Evolutionary conservation across 495 filamentous ascomycete species (phyloP).

Genomic region (Penicillium waksmanii): DNA sequence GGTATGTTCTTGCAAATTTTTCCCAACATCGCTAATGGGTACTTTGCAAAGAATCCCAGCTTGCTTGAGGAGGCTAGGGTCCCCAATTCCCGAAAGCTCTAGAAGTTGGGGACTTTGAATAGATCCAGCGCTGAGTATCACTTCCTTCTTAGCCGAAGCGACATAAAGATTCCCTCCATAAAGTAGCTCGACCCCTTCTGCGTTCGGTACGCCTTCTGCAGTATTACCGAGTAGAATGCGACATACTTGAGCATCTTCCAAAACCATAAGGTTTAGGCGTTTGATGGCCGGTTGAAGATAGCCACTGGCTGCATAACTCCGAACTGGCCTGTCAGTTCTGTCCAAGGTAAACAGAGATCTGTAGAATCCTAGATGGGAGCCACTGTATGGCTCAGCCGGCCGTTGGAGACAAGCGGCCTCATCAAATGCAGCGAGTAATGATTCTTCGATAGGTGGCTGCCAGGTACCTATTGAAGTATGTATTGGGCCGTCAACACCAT

Average conservation of each 20-base stretch:
- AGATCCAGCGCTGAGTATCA: conserved; percentile 53
- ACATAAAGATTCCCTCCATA: conserved; percentile 10
- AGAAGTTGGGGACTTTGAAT: conserved; percentile 52
- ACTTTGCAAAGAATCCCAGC: conserved; percentile 32
- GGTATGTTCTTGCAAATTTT: conserved; percentile 45
- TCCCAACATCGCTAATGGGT: conserved; percentile 39
- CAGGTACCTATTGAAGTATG: conserved; percentile 6
- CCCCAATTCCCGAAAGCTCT: conserved; percentile 55
- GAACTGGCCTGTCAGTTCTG: conserved; percentile 37
- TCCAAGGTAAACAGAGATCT: conserved; percentile 36
- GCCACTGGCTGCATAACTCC: conserved; percentile 45
- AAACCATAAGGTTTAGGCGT: conserved; percentile 14
- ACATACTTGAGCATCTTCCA: background rate
- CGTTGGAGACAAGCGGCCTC: conserved; percentile 7
- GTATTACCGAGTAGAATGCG: background rate
- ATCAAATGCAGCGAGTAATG: conserved; percentile 10
- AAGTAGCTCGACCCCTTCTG: conserved; percentile 6
- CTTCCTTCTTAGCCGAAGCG: conserved; percentile 51
- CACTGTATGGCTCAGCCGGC: conserved; percentile 15
- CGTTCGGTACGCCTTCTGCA: background rate
- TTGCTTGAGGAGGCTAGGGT: conserved; percentile 15
- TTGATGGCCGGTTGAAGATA: conserved; percentile 9
- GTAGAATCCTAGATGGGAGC: conserved; percentile 25
- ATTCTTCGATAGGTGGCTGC: conserved; percentile 13
- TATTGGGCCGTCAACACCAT: conserved; percentile 5